Evolutionary conservation across 345 rosid species (phyloP).

Genomic region (Melaleuca alternifolia): DNA sequence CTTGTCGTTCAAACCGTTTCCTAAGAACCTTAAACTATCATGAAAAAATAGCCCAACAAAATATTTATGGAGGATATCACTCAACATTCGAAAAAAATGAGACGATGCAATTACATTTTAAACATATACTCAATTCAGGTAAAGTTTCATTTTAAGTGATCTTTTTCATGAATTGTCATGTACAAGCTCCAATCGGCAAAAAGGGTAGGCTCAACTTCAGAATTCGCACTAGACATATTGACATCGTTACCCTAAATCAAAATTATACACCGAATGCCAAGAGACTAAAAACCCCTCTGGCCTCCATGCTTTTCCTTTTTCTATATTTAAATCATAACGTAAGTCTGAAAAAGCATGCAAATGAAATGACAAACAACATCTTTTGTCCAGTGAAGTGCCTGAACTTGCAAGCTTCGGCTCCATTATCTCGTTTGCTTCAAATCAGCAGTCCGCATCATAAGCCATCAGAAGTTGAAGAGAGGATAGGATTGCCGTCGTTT

Average conservation of each 20-base stretch:
- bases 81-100: not conserved
- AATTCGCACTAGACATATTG: not conserved
- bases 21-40: not conserved
- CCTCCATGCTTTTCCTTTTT: not conserved
- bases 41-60: not conserved
- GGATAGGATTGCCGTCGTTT: not conserved
- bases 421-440: not conserved
- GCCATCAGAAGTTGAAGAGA: not conserved
- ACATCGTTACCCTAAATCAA: not conserved
- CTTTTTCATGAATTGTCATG: not conserved
- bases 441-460: not conserved
- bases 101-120: not conserved
- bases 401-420: not conserved
- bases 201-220: not conserved
- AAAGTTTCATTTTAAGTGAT: not conserved
- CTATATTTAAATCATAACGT: not conserved
- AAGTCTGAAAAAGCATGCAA: not conserved
- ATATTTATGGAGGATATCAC: not conserved
- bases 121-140: not conserved
- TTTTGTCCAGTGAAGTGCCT: not conserved
- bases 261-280: not conserved
- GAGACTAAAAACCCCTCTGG: not conserved
- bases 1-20: not conserved
- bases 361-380: not conserved
- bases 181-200: rapidly evolving